Evolutionary conservation across 2,329 filamentous ascomycete species (phyloP), one percentile per base, ranked within the genome.

Genomic region (Nemania serpens): DNA sequence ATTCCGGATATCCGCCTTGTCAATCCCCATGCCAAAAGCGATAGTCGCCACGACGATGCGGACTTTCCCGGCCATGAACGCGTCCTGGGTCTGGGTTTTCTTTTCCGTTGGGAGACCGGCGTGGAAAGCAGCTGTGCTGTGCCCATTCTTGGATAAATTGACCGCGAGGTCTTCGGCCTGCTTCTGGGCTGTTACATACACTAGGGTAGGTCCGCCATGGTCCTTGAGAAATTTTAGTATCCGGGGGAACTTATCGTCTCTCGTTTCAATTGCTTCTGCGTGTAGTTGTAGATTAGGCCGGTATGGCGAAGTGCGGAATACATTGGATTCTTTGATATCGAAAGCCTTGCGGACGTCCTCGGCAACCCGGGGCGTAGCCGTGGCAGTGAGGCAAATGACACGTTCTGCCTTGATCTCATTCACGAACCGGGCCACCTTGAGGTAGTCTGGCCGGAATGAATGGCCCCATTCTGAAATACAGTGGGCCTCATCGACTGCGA

Each of bases 11-110:
- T 82, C 76, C 36, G 76, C 61, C 62, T 86, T 86, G 68, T 86
- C 83, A 17, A 86, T 84, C 0, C 84, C 84, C 83, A 86, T 86
- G 0, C 83, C 84, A 52, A 86, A 86, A 1, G 84, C 84, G 42
- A 85, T 85, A 0, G 83, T 86, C 2, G 83, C 82, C 17, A 82
- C 78, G 12, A 83, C 78, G 25, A 82, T 78, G n/a, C 76, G 68
- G 33, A 80, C 71, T 20, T 75, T 70, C 1, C 74, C 75, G 0
- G 73, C 71, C 80, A 85, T 82, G 56, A 85, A 85, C 9, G 76
- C 73, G 2, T 85, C 82, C 63, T 86, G 84, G 2, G 82, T 70
- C 2, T 73, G 46, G 1, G 71, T 75, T 69, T 84, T 85, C 1
- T 71, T 65, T 1, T 78, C 76, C 0, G 75, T 69, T 20, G 77